phyloP scores from a whole-genome alignment of 345 rosid genomes.

The Psidium guajava region DNA sequence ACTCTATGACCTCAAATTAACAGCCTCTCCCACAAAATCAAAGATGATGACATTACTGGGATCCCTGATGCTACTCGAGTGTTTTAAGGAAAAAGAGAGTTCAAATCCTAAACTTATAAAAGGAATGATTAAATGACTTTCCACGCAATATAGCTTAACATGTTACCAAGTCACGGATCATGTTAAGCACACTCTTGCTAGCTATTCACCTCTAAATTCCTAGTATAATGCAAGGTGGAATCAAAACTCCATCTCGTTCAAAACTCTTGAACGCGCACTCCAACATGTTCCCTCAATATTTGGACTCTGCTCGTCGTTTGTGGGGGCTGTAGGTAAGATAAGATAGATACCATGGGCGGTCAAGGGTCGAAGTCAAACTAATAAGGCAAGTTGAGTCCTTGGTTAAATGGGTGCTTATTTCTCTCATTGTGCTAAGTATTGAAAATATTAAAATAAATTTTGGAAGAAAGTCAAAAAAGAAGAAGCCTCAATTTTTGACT shows the following conservation, averaged over 20 bases:
- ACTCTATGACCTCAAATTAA: neutral
- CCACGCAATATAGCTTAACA: neutral
- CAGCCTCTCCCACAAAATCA: neutral
- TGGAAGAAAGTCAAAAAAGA: too few relatives aligned
- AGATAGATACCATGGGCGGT: neutral
- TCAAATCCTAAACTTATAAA: neutral
- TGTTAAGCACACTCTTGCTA: neutral
- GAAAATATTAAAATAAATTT: too few relatives aligned
- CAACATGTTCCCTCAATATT: neutral
- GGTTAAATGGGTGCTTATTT: neutral
- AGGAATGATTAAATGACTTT: neutral
- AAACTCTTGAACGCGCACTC: neutral
- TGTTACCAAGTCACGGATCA: neutral
- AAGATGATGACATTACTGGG: neutral
- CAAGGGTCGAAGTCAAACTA: neutral
- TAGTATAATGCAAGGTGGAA: neutral
- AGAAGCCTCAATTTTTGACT: too few relatives aligned
- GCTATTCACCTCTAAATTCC: neutral
- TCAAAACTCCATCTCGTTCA: neutral
- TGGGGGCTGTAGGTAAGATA: neutral
- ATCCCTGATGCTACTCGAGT: neutral
- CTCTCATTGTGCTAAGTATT: neutral
- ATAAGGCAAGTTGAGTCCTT: neutral
- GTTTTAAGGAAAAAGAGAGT: neutral
- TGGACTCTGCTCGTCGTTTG: neutral